A percentile compares a stretch with the other conserved stretches of the same genome.
Evolutionary conservation across 2,329 filamentous ascomycete genomes (phyloP).

Genomic region (Cordyceps cicadae): DNA sequence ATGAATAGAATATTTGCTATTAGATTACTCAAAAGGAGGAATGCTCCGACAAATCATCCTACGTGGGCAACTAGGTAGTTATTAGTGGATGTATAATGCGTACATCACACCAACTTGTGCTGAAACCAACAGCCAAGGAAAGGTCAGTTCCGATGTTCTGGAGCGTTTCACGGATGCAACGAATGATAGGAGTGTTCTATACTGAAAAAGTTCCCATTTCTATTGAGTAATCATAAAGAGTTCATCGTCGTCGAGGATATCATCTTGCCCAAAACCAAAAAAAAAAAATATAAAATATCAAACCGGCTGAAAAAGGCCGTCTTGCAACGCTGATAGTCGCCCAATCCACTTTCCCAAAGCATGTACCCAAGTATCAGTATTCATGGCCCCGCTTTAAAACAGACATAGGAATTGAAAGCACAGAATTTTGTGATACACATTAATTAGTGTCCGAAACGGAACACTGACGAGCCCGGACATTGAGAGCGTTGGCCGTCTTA

Average conservation of each 20-base stretch:
- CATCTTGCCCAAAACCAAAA: neutral
- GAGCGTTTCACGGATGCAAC: neutral
- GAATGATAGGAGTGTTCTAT: neutral
- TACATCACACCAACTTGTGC: neutral
- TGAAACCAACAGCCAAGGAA: neutral
- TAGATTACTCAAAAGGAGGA: too few relatives aligned
- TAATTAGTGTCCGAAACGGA: neutral
- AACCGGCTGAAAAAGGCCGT: neutral
- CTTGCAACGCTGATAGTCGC: neutral
- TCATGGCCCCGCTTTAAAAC: neutral
- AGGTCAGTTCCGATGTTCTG: neutral
- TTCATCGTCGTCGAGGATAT: constrained; percentile 3
- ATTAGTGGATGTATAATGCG: neutral
- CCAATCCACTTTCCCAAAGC: neutral
- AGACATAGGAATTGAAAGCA: neutral
- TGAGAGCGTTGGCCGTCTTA: constrained; percentile 20
- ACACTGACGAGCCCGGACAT: neutral
- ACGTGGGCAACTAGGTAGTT: too few relatives aligned
- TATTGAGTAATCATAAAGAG: neutral
- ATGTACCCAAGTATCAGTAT: neutral
- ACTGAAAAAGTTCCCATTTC: neutral
- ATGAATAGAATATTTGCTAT: too few relatives aligned
- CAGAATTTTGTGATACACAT: neutral
- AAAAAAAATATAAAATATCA: neutral
- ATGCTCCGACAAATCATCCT: too few relatives aligned